Conservation (phyloP, 2,329 filamentous ascomycete species). For the Nannizziopsis barbatae region DNA sequence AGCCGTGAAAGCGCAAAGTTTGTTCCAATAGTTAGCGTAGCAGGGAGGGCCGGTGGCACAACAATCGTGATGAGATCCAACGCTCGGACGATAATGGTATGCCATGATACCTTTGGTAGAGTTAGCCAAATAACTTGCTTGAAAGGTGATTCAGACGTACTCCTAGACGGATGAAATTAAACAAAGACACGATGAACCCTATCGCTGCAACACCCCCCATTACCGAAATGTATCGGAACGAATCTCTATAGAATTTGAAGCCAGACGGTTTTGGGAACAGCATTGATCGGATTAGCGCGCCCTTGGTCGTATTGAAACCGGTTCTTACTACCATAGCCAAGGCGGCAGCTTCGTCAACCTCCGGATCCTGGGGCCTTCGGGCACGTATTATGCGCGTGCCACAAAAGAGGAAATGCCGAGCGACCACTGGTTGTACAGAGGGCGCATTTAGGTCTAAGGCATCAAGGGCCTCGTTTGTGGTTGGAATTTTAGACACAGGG, state of each 20-base stretch:
- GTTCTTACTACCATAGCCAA: conserved; percentile 87
- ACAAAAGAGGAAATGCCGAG: conserved; percentile 82
- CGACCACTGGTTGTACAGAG: conserved; percentile 69
- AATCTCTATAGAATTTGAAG: conserved; percentile 97
- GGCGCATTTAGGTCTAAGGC: conserved; percentile 67
- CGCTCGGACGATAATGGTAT: conserved; percentile 81
- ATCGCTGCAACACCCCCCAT: conserved; percentile 79
- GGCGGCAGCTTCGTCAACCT: conserved; percentile 77
- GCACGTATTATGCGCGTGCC: conserved; percentile 93
- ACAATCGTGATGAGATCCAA: conserved; percentile 96
- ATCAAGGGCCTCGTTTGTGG: conserved; percentile 66
- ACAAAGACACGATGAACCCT: conserved; percentile 79
- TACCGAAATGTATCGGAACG: conserved; percentile 93
- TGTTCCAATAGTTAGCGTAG: conserved; percentile 89
- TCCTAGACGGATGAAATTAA: conserved; percentile 81
- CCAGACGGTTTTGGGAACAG: conserved; percentile 95
- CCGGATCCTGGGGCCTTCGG: conserved; percentile 72
- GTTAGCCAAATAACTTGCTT: conserved; percentile 16
- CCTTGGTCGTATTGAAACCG: conserved; percentile 96
- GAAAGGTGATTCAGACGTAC: conserved; percentile 24
- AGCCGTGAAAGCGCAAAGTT: conserved; percentile 84
- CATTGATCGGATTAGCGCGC: conserved; percentile 91
- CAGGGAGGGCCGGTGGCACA: conserved; percentile 85
- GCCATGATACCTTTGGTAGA: conserved; percentile 55
- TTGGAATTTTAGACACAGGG: conserved; percentile 82